Evolutionary conservation across 768 basidiomycete species (phyloP).

Genomic region (Lentinus tigrinus): DNA sequence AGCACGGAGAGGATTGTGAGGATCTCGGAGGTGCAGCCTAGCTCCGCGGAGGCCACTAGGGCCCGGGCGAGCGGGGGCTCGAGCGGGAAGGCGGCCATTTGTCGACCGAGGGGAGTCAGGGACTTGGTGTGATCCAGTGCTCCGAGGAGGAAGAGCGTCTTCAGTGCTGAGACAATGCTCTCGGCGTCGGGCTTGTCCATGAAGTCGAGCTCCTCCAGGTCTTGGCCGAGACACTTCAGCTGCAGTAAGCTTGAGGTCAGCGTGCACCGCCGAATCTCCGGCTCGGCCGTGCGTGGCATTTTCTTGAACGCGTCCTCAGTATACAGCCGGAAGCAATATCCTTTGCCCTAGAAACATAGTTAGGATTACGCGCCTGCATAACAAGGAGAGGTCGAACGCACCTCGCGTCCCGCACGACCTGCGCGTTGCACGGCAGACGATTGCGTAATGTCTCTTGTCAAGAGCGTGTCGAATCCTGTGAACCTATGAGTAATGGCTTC

Average conservation of each 20-base stretch:
- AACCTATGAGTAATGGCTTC: not conserved
- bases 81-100: constrained; percentile 92
- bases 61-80: constrained; percentile 81
- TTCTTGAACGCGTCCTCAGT: constrained; percentile 75
- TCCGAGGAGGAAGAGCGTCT: constrained; percentile 74
- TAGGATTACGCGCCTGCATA: not conserved
- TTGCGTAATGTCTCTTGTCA: constrained; percentile 81
- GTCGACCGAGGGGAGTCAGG: constrained; percentile 72
- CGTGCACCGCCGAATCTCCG: constrained; percentile 89
- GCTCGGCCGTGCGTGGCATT: constrained; percentile 68
- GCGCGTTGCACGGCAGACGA: constrained; percentile 92
- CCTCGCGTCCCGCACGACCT: constrained; percentile 95
- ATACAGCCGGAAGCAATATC: constrained; percentile 90
- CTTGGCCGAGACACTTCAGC: constrained; percentile 79
- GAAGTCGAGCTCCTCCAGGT: constrained; percentile 78
- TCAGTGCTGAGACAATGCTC: constrained; percentile 60
- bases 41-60: constrained; percentile 72
- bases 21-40: constrained; percentile 75
- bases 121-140: constrained; percentile 67
- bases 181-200: constrained; percentile 84
- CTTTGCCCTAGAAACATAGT: constrained; percentile 53
- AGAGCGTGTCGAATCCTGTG: constrained; percentile 85
- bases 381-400: constrained; percentile 27
- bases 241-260: constrained; percentile 83
- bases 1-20: constrained; percentile 84